Conservation (phyloP, 2,329 filamentous ascomycete genomes). For the Coniochaeta sp. region DNA sequence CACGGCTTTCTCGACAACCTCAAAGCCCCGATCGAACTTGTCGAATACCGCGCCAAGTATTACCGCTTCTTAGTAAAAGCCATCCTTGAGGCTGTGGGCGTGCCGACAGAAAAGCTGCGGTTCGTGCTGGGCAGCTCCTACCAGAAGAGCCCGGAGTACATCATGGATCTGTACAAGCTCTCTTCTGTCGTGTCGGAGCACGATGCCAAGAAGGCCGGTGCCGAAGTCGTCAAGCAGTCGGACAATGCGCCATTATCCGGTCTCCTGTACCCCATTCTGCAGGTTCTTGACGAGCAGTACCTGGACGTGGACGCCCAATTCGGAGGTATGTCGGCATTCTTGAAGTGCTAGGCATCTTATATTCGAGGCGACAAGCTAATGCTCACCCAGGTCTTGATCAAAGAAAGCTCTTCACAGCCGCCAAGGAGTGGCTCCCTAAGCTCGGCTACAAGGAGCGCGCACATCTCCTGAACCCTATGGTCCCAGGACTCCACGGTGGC, state of each 20-base stretch:
- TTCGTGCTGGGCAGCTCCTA: conserved; percentile 83
- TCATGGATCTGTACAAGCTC: conserved; percentile 83
- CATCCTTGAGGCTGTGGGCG: conserved; percentile 68
- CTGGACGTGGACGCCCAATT: conserved; percentile 84
- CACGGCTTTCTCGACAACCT: conserved; percentile 74
- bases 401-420: conserved; percentile 80
- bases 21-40: conserved; percentile 83
- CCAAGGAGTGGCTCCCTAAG: conserved; percentile 77
- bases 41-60: conserved; percentile 75
- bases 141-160: conserved; percentile 66
- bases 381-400: conserved; percentile 56
- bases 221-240: conserved; percentile 91
- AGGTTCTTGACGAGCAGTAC: conserved; percentile 86
- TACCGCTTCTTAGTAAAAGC: conserved; percentile 72
- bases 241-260: conserved; percentile 67
- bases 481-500: conserved; percentile 73
- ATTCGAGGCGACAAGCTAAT: background rate
- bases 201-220: conserved; percentile 82
- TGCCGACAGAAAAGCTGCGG: conserved; percentile 68
- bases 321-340: conserved; percentile 45
- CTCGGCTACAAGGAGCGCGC: conserved; percentile 71
- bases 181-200: conserved; percentile 64
- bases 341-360: background rate
- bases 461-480: conserved; percentile 63
- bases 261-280: conserved; percentile 78